These are phyloP conservation scores for Casuarina glauca DNA, from an alignment of 306 rosid species.

Conservation along the genomic window DNA sequence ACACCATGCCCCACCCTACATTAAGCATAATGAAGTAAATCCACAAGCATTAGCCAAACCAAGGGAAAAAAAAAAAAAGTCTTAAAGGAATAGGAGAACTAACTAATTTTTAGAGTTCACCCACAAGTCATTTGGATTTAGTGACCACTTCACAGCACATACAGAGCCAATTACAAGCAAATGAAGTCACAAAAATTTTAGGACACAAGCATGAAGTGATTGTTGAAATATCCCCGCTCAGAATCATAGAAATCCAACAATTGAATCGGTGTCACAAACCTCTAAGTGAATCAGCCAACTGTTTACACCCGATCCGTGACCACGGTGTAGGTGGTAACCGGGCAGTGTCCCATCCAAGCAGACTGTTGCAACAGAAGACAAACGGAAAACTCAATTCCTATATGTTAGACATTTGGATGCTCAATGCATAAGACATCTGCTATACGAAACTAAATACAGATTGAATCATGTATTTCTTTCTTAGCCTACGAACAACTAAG, in stretches of 20 bases:
- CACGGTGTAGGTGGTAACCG: conserved; percentile 78
- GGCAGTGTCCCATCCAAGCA: conserved; percentile 94
- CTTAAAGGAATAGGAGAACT: not conserved
- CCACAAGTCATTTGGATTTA: not conserved
- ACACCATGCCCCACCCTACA: conserved; percentile 96
- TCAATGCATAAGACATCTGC: conserved; percentile 7
- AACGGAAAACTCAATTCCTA: conserved; percentile 20
- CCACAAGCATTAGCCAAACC: conserved; percentile 6
- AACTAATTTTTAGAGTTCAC: conserved; percentile 8
- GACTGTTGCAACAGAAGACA: conserved; percentile 40
- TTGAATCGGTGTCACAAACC: conserved; percentile 38
- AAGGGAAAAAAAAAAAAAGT: not conserved
- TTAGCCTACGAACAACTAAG: not conserved
- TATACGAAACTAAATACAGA: not conserved
- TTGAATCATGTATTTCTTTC: not conserved
- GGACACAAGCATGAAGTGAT: not conserved
- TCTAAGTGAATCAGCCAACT: conserved; percentile 87
- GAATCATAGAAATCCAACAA: conserved; percentile 6
- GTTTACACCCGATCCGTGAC: conserved; percentile 70
- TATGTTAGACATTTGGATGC: conserved; percentile 2
- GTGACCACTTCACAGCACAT: not conserved
- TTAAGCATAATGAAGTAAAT: conserved; percentile 11
- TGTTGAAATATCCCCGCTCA: not conserved
- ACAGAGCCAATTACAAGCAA: not conserved
- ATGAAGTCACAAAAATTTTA: not conserved